Evolutionary conservation across 768 basidiomycete species (phyloP).

Genomic region (Saitozyma podzolica): DNA sequence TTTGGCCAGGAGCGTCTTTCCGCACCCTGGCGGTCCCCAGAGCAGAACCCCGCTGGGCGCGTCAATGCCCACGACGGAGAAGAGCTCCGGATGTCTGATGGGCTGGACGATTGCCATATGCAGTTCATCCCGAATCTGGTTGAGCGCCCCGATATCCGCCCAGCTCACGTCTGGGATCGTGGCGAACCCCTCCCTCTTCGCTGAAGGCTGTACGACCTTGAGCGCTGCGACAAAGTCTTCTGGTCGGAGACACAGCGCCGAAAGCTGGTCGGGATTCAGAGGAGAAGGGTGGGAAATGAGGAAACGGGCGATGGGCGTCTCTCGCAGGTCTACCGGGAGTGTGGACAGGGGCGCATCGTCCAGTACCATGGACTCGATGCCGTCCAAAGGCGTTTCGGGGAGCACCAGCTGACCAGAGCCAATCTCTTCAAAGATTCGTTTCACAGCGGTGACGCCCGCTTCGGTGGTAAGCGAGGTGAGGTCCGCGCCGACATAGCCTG

Average conservation of each 20-base stretch:
- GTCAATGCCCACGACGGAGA: constrained; percentile 81
- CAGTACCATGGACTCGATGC: constrained; percentile 33
- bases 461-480: constrained; percentile 84
- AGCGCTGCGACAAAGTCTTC: constrained; percentile 79
- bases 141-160: constrained; percentile 92
- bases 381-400: constrained; percentile 21
- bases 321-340: constrained; percentile 56
- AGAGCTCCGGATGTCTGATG: constrained; percentile 83
- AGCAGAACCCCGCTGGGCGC: constrained; percentile 89
- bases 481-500: constrained; percentile 97
- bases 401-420: constrained; percentile 57
- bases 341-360: constrained; percentile 53
- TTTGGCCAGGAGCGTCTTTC: constrained; percentile 96
- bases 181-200: constrained; percentile 95
- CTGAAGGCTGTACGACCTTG: constrained; percentile 88
- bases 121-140: constrained; percentile 79
- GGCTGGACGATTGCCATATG: constrained; percentile 98
- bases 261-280: constrained; percentile 73
- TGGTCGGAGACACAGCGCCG: constrained; percentile 75
- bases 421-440: constrained; percentile 81
- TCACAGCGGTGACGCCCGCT: constrained; percentile 93
- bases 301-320: constrained; percentile 79
- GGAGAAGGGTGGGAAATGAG: constrained; percentile 81
- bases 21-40: constrained; percentile 99
- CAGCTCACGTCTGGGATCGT: constrained; percentile 95